Conservation (phyloP, 768 basidiomycete genomes). For the Termitomyces sp. region DNA sequence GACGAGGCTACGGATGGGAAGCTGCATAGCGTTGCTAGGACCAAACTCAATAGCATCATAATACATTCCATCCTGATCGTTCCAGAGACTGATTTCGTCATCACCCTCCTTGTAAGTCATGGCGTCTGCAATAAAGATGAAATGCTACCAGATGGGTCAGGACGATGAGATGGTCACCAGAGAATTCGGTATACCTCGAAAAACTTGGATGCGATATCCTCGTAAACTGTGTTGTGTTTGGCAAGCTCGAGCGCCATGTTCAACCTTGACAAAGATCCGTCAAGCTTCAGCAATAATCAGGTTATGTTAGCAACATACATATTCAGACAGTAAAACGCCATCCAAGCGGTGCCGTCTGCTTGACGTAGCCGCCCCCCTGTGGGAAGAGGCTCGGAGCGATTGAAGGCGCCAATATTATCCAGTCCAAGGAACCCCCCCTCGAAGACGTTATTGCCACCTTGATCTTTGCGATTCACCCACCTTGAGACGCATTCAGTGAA, state of each 20-base stretch:
- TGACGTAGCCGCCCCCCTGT: constrained; percentile 93
- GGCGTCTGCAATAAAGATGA: constrained; percentile 97
- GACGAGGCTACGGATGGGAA: constrained; percentile 92
- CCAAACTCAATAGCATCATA: constrained; percentile 96
- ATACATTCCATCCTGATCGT: constrained; percentile 96
- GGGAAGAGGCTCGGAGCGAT: constrained; percentile 94
- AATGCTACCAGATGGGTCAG: constrained; percentile 55
- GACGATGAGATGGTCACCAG: neutral
- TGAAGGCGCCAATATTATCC: constrained; percentile 98
- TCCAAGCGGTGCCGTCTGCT: constrained; percentile 99
- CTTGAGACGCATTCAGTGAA: constrained; percentile 28
- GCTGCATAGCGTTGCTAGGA: constrained; percentile 76
- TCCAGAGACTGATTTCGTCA: constrained; percentile 85
- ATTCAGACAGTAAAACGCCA: constrained; percentile 98
- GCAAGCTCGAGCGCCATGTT: constrained; percentile 97
- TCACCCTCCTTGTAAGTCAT: constrained; percentile 92
- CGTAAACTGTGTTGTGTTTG: constrained; percentile 96
- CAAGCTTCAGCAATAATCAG: neutral
- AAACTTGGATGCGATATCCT: constrained; percentile 99
- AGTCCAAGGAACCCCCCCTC: constrained; percentile 98
- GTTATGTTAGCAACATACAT: constrained; percentile 53
- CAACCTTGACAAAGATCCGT: constrained; percentile 51
- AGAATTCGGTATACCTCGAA: constrained; percentile 59
- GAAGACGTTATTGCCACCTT: constrained; percentile 93
- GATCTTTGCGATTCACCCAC: constrained; percentile 99